These are phyloP conservation scores for Gremmenia infestans DNA, from an alignment of 2,329 filamentous ascomycete genomes.

Conservation along the genomic window DNA sequence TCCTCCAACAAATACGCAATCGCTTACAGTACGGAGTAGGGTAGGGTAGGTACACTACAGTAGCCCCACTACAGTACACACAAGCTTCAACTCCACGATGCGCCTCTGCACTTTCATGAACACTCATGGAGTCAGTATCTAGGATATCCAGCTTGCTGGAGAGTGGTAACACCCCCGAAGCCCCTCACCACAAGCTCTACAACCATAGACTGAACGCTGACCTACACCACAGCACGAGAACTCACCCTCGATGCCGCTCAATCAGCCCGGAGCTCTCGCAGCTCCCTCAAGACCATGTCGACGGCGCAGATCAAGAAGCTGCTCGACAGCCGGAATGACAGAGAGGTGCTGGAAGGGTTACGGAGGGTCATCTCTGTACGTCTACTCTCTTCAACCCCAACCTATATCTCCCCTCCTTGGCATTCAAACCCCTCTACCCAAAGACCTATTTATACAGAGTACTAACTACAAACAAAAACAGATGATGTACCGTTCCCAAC, in stretches of 20 bases:
- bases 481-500: constrained; percentile 94
- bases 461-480: constrained; percentile 33
- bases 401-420: background rate
- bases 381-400: background rate
- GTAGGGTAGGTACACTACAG: too few species aligned
- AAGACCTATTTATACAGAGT: background rate
- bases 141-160: constrained; percentile 91
- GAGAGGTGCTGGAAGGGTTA: constrained; percentile 88
- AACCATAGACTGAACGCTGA: constrained; percentile 8
- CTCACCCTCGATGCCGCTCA: constrained; percentile 96
- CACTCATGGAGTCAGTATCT: constrained; percentile 87
- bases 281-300: constrained; percentile 61
- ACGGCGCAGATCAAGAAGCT: constrained; percentile 89
- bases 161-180: constrained; percentile 61
- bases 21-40: background rate
- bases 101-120: constrained; percentile 16
- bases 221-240: constrained; percentile 67
- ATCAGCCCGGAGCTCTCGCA: constrained; percentile 66
- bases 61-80: constrained; percentile 22
- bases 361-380: constrained; percentile 81
- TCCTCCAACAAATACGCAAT: constrained; percentile 6
- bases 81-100: constrained; percentile 15
- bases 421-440: background rate
- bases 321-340: constrained; percentile 86
- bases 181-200: background rate